These are phyloP conservation scores for Heliamphora exappendiculata DNA, from an alignment of 148 eudicot genomes.

Conservation along the genomic window DNA sequence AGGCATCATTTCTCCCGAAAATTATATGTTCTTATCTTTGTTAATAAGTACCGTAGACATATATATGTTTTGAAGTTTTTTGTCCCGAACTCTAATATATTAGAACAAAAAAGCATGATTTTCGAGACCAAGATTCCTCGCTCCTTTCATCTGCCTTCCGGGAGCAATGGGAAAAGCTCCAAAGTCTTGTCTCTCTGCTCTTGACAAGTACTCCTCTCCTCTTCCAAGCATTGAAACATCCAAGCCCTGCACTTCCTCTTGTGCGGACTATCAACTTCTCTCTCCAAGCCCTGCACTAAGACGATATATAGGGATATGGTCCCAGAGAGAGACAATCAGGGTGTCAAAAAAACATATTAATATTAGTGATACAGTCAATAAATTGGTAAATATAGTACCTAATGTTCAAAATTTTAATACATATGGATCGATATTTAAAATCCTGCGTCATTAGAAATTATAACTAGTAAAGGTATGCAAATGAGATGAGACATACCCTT, in stretches of 20 bases:
- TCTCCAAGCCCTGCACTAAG: slow-evolving; percentile 35
- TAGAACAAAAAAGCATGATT: not conserved
- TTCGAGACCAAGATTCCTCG: not conserved
- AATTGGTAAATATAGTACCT: not conserved
- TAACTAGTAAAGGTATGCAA: not conserved
- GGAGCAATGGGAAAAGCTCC: slow-evolving; percentile 84
- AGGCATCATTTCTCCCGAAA: no score
- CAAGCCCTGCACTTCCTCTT: slow-evolving; percentile 67
- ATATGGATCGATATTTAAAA: not conserved
- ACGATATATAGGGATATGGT: no score
- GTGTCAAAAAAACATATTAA: not conserved
- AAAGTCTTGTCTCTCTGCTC: slow-evolving; percentile 57
- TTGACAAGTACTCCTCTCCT: slow-evolving; percentile 15
- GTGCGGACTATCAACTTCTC: slow-evolving; percentile 41
- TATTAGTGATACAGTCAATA: not conserved
- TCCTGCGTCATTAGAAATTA: not conserved
- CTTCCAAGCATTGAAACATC: slow-evolving; percentile 43
- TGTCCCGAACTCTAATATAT: no score
- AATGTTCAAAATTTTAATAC: not conserved
- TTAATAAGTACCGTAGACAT: no score
- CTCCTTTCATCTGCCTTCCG: slow-evolving; percentile 51
- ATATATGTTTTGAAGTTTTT: no score
- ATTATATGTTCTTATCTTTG: no score
- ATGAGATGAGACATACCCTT: slow-evolving; percentile 25
- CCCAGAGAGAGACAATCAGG: no score